Percentiles rank a stretch among this genome's conserved stretches.
These are phyloP conservation scores for Ophiostoma sp. DNA, from an alignment of 2,329 filamentous ascomycete genomes.

Conservation along the genomic window DNA sequence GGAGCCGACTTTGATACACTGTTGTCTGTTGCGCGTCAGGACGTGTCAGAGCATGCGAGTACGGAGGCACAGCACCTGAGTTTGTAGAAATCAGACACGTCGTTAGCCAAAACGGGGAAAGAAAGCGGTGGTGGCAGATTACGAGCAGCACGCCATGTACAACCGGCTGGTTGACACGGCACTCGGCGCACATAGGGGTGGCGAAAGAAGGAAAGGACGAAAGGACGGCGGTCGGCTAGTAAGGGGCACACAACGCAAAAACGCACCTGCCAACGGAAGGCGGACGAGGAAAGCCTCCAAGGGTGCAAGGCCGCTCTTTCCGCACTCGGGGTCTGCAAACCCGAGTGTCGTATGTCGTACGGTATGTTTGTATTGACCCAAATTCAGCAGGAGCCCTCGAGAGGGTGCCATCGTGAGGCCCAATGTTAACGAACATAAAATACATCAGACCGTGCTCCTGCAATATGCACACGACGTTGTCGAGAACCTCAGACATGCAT, in stretches of 20 bases:
- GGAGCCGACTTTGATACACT: background rate
- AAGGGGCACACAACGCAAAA: background rate
- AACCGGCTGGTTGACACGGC: background rate
- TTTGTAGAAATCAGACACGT: background rate
- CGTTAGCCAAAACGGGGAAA: slow-evolving; percentile 2
- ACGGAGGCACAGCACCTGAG: background rate
- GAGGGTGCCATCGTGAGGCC: background rate
- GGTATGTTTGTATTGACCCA: background rate
- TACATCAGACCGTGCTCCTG: background rate
- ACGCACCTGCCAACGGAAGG: background rate
- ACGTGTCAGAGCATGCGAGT: slow-evolving; percentile 4
- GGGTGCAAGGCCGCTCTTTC: background rate
- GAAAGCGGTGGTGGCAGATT: slow-evolving; percentile 4
- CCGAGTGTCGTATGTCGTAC: background rate
- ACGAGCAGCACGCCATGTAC: background rate
- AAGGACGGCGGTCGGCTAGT: background rate
- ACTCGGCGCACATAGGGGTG: background rate
- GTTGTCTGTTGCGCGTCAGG: background rate
- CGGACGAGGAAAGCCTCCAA: background rate
- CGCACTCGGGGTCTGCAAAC: background rate
- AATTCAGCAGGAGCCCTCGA: background rate
- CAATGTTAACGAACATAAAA: background rate
- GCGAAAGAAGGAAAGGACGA: background rate
- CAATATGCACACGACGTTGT: background rate
- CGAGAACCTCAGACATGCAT: slow-evolving; percentile 12